phyloP scores from a whole-genome alignment of 78 protist genomes.

The Isochrysis galbana region DNA sequence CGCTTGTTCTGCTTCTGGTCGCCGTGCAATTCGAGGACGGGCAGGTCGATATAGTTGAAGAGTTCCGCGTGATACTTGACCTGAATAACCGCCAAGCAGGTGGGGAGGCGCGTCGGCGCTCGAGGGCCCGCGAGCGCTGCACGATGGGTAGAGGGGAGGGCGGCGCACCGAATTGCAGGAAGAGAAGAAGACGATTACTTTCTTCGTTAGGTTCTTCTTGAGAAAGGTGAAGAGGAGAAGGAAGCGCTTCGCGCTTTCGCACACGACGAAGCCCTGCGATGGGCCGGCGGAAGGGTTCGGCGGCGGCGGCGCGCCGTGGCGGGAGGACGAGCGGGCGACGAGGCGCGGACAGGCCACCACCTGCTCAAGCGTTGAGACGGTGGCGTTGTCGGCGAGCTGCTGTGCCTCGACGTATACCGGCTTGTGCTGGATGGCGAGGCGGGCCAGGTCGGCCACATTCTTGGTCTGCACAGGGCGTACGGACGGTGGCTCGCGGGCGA shows the following conservation, averaged over 20 bases:
- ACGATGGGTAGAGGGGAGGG: no score
- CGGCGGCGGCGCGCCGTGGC: neutral
- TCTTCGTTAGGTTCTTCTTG: slow-evolving; percentile 85
- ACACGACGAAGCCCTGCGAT: slow-evolving; percentile 93
- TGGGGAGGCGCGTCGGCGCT: neutral
- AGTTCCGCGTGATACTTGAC: slow-evolving; percentile 97
- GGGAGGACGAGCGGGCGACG: neutral
- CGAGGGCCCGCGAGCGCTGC: no score
- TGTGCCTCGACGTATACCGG: slow-evolving; percentile 25
- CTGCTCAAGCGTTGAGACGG: slow-evolving; percentile 27
- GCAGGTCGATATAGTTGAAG: slow-evolving; percentile 97
- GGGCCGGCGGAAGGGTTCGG: neutral
- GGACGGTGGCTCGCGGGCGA: no score
- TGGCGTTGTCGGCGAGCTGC: neutral
- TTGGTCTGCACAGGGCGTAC: no score
- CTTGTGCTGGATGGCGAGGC: slow-evolving; percentile 55
- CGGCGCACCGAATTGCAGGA: no score
- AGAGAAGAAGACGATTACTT: slow-evolving; percentile 53
- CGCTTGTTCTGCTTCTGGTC: slow-evolving; percentile 93
- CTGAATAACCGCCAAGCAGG: no score
- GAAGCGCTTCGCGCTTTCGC: slow-evolving; percentile 86
- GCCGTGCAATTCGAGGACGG: slow-evolving; percentile 93
- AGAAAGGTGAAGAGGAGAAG: slow-evolving; percentile 95
- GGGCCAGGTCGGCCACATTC: slow-evolving; percentile 89
- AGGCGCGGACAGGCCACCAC: no score